Conservation (phyloP, 192 early-diverging fungal genomes). For the Chytriomyces confervae region DNA sequence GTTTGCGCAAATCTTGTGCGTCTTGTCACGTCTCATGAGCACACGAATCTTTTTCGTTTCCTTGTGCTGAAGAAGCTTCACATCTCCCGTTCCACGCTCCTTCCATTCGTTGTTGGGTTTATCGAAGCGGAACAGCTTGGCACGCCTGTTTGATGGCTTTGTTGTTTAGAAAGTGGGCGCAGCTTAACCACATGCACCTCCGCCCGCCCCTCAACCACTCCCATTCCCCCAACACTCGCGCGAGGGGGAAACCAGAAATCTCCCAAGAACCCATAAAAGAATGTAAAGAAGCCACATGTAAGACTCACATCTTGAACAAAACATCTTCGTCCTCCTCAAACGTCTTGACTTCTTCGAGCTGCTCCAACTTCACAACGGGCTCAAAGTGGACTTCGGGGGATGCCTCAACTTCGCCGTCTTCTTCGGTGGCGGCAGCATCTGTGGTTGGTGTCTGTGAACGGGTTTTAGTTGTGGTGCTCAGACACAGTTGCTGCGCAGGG, state of each 20-base stretch:
- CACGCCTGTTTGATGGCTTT: constrained; percentile 65
- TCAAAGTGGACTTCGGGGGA: constrained; percentile 94
- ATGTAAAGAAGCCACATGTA: not conserved
- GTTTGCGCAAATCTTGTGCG: constrained; percentile 98
- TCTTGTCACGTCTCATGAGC: constrained; percentile 98
- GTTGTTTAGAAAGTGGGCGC: no score
- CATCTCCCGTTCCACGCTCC: constrained; percentile 98
- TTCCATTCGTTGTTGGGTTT: constrained; percentile 95
- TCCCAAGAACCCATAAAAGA: not conserved
- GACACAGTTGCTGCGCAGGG: not conserved
- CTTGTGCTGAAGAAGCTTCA: constrained; percentile 96
- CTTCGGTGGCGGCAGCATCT: constrained; percentile 24
- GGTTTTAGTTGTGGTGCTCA: not conserved
- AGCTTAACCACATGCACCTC: no score
- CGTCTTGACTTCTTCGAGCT: constrained; percentile 90
- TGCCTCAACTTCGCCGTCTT: constrained; percentile 79
- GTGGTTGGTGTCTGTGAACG: not conserved
- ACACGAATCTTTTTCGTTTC: constrained; percentile 85
- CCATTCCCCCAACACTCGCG: no score
- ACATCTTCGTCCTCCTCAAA: constrained; percentile 94
- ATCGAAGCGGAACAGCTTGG: constrained; percentile 98
- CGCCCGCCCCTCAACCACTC: no score
- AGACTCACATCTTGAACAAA: constrained; percentile 84
- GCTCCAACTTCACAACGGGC: constrained; percentile 90
- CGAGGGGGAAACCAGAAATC: no score